These are phyloP conservation scores for Raffaelea deltoideospora DNA, from an alignment of 2,329 filamentous ascomycete species.

Conservation along the genomic window DNA sequence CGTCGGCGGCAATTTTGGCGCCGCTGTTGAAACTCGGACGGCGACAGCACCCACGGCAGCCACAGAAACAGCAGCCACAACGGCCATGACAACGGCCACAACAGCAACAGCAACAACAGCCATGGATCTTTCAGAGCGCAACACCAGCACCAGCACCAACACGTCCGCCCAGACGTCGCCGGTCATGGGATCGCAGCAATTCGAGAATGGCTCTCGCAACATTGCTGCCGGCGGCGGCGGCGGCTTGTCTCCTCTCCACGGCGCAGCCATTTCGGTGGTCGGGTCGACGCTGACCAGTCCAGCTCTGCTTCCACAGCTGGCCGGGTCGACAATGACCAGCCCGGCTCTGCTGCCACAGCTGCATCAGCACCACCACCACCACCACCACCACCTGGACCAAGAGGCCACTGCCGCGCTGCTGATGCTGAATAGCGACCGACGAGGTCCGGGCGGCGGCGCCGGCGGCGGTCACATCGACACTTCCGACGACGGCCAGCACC, in stretches of 20 bases:
- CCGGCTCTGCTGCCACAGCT: slow-evolving; percentile 39
- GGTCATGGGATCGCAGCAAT: slow-evolving; percentile 36
- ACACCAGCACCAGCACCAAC: slow-evolving; percentile 28
- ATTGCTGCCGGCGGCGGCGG: slow-evolving; percentile 2
- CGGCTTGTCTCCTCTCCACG: not conserved
- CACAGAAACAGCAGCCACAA: slow-evolving; percentile 10
- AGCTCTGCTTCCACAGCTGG: slow-evolving; percentile 36
- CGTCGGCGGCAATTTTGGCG: too few species aligned
- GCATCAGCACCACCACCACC: too few species aligned
- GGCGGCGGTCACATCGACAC: too few species aligned
- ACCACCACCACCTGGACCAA: slow-evolving; percentile 48
- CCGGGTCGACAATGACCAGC: slow-evolving; percentile 44
- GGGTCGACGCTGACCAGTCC: slow-evolving; percentile 45
- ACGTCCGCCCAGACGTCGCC: slow-evolving; percentile 38
- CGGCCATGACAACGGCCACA: slow-evolving; percentile 23
- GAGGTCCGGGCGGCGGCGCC: slow-evolving; percentile 23
- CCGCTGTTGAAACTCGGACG: too few species aligned
- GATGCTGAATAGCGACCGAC: slow-evolving; percentile 72
- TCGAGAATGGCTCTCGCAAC: slow-evolving; percentile 26
- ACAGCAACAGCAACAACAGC: slow-evolving; percentile 23
- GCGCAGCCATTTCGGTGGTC: slow-evolving; percentile 19
- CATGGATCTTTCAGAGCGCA: too few species aligned
- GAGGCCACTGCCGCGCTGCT: slow-evolving; percentile 75
- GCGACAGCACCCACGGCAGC: slow-evolving; percentile 11
- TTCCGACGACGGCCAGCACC: slow-evolving; percentile 26